These are phyloP conservation scores for Catharanthus roseus DNA, from an alignment of 257 asterid genomes.

Conservation along the genomic window DNA sequence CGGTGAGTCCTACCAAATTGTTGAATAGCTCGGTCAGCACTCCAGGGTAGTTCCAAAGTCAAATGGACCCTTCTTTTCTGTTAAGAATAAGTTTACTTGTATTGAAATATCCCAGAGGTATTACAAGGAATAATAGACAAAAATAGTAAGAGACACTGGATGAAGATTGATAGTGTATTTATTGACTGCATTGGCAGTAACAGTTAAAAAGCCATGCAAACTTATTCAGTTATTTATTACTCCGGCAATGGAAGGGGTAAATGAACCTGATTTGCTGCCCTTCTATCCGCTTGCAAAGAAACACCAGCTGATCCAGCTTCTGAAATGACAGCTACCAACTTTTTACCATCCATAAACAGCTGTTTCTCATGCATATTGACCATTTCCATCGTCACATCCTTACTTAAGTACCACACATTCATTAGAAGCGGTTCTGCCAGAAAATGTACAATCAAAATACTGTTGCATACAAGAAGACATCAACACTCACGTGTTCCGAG, in stretches of 20 bases:
- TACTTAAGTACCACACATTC: slow-evolving; percentile 38
- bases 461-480: slow-evolving; percentile 15
- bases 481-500: slow-evolving; percentile 88
- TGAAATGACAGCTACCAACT: slow-evolving; percentile 84
- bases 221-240: background rate
- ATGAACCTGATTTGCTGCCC: slow-evolving; percentile 84
- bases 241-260: background rate
- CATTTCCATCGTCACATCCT: slow-evolving; percentile 97
- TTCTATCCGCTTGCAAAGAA: slow-evolving; percentile 97
- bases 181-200: background rate
- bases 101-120: background rate
- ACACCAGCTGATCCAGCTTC: slow-evolving; percentile 99
- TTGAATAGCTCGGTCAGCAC: slow-evolving; percentile 97
- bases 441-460: slow-evolving; percentile 16
- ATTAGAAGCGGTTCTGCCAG: slow-evolving; percentile 17
- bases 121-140: background rate
- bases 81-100: slow-evolving; percentile 16
- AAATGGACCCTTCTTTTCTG: slow-evolving; percentile 97
- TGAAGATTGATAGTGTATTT: background rate
- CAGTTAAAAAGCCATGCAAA: background rate
- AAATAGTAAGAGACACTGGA: background rate
- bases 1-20: slow-evolving; percentile 99
- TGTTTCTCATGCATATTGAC: slow-evolving; percentile 97
- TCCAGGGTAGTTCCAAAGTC: slow-evolving; percentile 98
- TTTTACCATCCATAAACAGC: slow-evolving; percentile 91